Evolutionary conservation across 345 rosid species (phyloP), one percentile per base, ranked within the genome.

Genomic region (Physaria fendleri): DNA sequence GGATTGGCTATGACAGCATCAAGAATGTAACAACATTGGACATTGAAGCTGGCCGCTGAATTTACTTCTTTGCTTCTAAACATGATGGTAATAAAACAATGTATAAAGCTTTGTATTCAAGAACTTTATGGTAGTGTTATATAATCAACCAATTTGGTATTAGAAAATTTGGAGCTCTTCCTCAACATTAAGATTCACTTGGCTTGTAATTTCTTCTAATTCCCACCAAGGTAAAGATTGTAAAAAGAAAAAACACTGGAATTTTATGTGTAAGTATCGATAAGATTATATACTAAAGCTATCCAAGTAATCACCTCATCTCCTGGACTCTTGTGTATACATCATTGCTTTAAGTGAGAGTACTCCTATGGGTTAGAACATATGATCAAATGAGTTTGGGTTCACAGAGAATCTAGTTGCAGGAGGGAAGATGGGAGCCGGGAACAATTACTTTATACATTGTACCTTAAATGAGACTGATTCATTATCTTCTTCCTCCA

Each of bases 331-430:
- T n/a, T n/a, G n/a, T 18, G 37, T 12, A 35, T 44, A 13, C 39
- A 65, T 50, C 56, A 11, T 66, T 46, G 57, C 12, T 39, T 28
- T 47, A 40, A 56, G 47, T 25, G 39, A 65, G 47, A 65, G 38
- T 33, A 43, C 17, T 32, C 27, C 28, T 42, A 55, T 33, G 44
- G 53, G n/a, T n/a, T n/a, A n/a, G 55, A 52, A 33, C 9, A 30
- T 32, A 24, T 49, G 49, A 50, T 52, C 44, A 41, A 64, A 21
- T 25, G 45, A 32, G 45, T 52, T 51, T n/a, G n/a, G n/a, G n/a
- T n/a, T n/a, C n/a, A n/a, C n/a, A n/a, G n/a, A n/a, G n/a, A n/a
- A n/a, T n/a, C n/a, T n/a, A n/a, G n/a, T n/a, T 39, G 45, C 23
- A 8, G n/a, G 23, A 17, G 5, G 45, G 24, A 41, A 18, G 6